Percentiles rank a stretch among this genome's conserved stretches.
phyloP scores from a whole-genome alignment of 768 basidiomycete species.

The Lentinula sp. region DNA sequence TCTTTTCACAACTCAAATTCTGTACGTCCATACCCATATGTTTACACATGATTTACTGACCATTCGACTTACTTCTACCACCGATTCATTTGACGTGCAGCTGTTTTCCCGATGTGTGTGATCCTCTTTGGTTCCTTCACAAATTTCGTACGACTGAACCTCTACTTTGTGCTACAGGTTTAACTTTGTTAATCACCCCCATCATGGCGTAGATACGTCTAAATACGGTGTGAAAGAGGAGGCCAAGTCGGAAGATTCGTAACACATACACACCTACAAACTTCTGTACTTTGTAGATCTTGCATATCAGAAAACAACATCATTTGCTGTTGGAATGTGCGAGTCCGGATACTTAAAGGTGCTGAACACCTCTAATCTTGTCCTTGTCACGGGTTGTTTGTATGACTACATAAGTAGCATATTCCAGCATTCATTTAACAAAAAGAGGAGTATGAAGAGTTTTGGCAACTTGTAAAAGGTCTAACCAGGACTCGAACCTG shows the following conservation, averaged over 20 bases:
- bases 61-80: too few species aligned
- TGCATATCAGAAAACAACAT: too few species aligned
- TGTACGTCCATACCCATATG: constrained; percentile 38
- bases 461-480: not conserved
- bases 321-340: too few species aligned
- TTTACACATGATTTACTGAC: too few species aligned
- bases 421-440: not conserved
- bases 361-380: too few species aligned
- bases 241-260: constrained; percentile 20
- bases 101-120: constrained; percentile 70
- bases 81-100: constrained; percentile 24
- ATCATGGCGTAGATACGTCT: constrained; percentile 79
- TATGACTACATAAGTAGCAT: not conserved
- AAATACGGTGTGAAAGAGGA: constrained; percentile 56
- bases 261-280: not conserved
- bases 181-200: constrained; percentile 88
- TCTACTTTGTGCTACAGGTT: constrained; percentile 50
- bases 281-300: too few species aligned
- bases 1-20: constrained; percentile 91
- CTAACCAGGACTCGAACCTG: constrained; percentile 8
- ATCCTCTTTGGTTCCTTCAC: too few species aligned
- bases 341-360: too few species aligned
- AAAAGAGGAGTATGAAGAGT: not conserved
- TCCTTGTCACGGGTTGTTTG: not conserved
- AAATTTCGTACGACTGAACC: too few species aligned